A percentile compares a stretch with the other conserved stretches of the same genome.
These are phyloP conservation scores for Cladophialophora chaetospira DNA, from an alignment of 2,329 filamentous ascomycete species.

Conservation along the genomic window DNA sequence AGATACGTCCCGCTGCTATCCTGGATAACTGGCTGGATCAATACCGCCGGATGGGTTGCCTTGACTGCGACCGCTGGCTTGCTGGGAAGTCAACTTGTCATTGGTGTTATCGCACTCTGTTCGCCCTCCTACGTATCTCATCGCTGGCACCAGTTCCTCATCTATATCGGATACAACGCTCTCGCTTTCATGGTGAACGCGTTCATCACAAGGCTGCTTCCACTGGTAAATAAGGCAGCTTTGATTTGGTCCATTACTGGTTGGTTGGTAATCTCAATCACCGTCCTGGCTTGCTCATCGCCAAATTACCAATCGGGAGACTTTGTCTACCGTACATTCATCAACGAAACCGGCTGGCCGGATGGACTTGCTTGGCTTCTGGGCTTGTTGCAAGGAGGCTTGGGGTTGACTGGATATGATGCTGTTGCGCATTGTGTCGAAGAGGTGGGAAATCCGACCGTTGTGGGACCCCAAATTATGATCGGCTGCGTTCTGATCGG, in stretches of 20 bases:
- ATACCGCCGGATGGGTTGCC: slow-evolving; percentile 44
- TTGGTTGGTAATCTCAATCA: slow-evolving; percentile 70
- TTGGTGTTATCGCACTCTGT: slow-evolving; percentile 66
- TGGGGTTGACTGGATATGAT: slow-evolving; percentile 42
- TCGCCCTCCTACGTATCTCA: slow-evolving; percentile 59
- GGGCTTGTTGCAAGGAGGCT: slow-evolving; percentile 53
- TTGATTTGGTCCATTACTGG: slow-evolving; percentile 72
- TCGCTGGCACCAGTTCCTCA: slow-evolving; percentile 72
- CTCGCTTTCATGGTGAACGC: slow-evolving; percentile 66
- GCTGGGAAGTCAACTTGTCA: slow-evolving; percentile 66
- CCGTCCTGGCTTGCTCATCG: slow-evolving; percentile 65
- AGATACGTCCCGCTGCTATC: slow-evolving; percentile 61
- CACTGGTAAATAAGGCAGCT: slow-evolving; percentile 67
- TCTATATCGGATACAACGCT: slow-evolving; percentile 67
- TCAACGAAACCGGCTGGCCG: slow-evolving; percentile 70
- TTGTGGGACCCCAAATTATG: slow-evolving; percentile 67
- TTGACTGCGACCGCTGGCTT: slow-evolving; percentile 69
- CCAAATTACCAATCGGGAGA: slow-evolving; percentile 64
- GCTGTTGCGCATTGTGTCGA: slow-evolving; percentile 57
- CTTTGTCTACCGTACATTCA: slow-evolving; percentile 60
- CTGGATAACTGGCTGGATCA: slow-evolving; percentile 68
- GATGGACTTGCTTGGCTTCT: slow-evolving; percentile 60
- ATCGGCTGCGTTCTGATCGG: slow-evolving; percentile 65
- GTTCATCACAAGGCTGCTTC: slow-evolving; percentile 63
- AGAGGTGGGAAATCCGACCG: slow-evolving; percentile 48